Conservation (phyloP, 345 rosid genomes). For the Citrus glauca region DNA sequence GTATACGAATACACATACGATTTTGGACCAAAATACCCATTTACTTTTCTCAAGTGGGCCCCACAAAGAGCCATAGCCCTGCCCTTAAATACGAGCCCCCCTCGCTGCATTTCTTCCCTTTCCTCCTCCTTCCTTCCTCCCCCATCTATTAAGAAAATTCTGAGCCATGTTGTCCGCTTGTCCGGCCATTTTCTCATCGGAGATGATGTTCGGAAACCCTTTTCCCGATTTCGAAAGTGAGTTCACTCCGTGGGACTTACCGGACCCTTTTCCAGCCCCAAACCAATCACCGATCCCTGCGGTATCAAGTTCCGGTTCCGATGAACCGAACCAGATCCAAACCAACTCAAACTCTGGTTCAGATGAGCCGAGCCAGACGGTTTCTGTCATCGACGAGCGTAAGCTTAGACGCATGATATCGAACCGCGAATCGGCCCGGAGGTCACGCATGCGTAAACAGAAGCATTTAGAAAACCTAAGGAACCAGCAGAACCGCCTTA, state of each 20-base stretch:
- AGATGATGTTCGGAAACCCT: slow-evolving; percentile 34
- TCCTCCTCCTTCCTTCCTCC: slow-evolving; percentile 53
- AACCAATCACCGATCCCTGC: slow-evolving; percentile 38
- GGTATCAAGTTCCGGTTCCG: slow-evolving; percentile 37
- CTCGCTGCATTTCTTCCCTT: slow-evolving; percentile 82
- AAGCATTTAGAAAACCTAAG: slow-evolving; percentile 68
- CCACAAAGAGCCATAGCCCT: neutral
- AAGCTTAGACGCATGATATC: slow-evolving; percentile 77
- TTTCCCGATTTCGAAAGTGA: slow-evolving; percentile 42
- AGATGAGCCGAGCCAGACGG: slow-evolving; percentile 31
- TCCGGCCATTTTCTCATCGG: slow-evolving; percentile 38
- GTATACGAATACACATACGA: neutral
- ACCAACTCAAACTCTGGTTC: slow-evolving; percentile 34
- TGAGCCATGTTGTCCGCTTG: slow-evolving; percentile 50
- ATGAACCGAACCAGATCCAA: slow-evolving; percentile 32
- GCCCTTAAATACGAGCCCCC: slow-evolving; percentile 62
- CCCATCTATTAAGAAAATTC: slow-evolving; percentile 21
- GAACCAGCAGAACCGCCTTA: slow-evolving; percentile 62
- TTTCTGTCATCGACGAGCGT: slow-evolving; percentile 43
- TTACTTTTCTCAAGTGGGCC: slow-evolving; percentile 5
- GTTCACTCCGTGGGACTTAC: slow-evolving; percentile 58
- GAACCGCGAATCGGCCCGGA: slow-evolving; percentile 87
- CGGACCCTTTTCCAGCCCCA: slow-evolving; percentile 29
- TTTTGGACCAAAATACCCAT: slow-evolving; percentile 28
- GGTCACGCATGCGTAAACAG: slow-evolving; percentile 81